Evolutionary conservation across 805 yeast species (phyloP), one percentile per base, ranked within the genome.

Genomic region (Sungouiozyma ichnusensis): DNA sequence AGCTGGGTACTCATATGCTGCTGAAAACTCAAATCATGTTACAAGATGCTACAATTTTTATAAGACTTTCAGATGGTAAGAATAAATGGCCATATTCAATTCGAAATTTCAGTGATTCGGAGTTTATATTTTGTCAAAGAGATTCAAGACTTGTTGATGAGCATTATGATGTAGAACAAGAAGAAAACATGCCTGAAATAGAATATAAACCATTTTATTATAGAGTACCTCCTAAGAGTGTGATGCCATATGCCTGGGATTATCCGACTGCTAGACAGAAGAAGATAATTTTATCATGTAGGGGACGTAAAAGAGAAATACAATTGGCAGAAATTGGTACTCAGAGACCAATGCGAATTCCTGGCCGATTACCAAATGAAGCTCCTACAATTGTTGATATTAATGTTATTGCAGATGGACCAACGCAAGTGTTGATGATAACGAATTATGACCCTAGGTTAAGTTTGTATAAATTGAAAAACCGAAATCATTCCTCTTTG

Each of bases 241-340:
- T 86, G 2, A 92, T 92, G 97, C 96, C 97, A 0, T 92, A 92
- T 60, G 85, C 98, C 0, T 92, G 96, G 88, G 98, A 92, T 59
- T 92, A 75, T 63, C 98, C 98, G 1, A 86, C 94, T 40, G 97
- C 95, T 0, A 66, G 75, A 8, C 73, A 81, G 37, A 88, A 87
- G 58, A 96, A 88, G 54, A 63, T 92, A 27, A 71, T 86, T 3
- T 61, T 92, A 29, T 69, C 87, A 44, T 71, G 82, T 9, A 81
- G 80, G 38, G 83, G 84, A 1, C 69, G 80, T 20, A 88, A 83
- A 55, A 71, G 97, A 44, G 76, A 77, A 37, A 72, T 94, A 16
- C 94, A 86, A 53, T 63, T 92, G 40, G 92, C 95, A 0, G 97
- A 92, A 59, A 90, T 92, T 52, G 99, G 99, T 18, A 81, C 81